These are phyloP conservation scores for Tothia fuscella DNA, from an alignment of 2,329 filamentous ascomycete genomes.

Conservation along the genomic window DNA sequence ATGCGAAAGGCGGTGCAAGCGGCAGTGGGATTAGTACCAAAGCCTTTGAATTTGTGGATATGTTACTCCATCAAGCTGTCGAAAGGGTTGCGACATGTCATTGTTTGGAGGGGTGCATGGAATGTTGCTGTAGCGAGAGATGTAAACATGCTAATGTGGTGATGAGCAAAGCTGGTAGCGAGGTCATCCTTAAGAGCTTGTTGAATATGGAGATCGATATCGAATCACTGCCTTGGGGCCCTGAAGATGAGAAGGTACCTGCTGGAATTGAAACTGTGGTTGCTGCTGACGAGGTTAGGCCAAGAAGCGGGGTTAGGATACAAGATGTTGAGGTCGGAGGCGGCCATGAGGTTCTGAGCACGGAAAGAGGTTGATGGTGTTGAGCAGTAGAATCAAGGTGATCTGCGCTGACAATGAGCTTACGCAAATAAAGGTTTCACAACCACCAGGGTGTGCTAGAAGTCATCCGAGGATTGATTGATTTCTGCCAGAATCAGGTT, in stretches of 20 bases:
- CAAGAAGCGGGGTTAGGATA: constrained; percentile 1
- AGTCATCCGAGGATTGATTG: no score
- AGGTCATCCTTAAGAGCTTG: constrained; percentile 66
- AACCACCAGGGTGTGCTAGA: no score
- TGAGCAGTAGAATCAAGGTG: no score
- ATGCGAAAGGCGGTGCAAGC: constrained; percentile 75
- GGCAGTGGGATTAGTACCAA: constrained; percentile 84
- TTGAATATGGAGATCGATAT: constrained; percentile 69
- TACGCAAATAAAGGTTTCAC: no score
- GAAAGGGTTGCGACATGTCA: constrained; percentile 62
- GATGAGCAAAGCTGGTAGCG: constrained; percentile 82
- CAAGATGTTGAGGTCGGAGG: constrained; percentile 4
- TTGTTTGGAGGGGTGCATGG: constrained; percentile 71
- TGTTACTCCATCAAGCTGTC: constrained; percentile 64
- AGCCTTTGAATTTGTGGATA: constrained; percentile 83
- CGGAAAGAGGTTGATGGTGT: no score
- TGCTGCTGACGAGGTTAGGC: constrained; percentile 36
- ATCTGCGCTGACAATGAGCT: no score
- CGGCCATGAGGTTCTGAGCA: no score
- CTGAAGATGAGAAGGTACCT: constrained; percentile 58
- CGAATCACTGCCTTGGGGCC: constrained; percentile 75
- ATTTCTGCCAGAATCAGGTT: no score
- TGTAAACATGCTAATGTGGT: constrained; percentile 84
- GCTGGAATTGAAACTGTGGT: constrained; percentile 75
- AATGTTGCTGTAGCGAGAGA: constrained; percentile 75